Evolutionary conservation across 108 stramenopile species (phyloP).

Genomic region (Fragilaria radians): DNA sequence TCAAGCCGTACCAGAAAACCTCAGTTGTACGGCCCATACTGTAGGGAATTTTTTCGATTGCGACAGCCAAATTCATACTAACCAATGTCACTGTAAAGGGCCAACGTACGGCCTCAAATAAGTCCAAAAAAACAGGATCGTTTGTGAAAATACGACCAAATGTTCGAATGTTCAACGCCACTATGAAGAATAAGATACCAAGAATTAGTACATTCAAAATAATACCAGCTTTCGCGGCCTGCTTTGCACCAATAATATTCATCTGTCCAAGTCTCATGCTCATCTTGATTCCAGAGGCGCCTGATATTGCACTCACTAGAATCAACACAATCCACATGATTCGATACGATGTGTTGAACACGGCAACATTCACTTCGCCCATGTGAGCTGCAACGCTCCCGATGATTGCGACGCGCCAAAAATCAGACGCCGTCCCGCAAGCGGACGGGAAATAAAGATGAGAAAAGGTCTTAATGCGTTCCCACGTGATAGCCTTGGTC

Average conservation of each 20-base stretch:
- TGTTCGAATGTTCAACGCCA: slow-evolving; percentile 39
- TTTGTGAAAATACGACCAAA: slow-evolving; percentile 64
- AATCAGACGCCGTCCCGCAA: slow-evolving; percentile 59
- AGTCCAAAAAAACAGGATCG: slow-evolving; percentile 52
- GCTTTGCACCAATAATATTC: slow-evolving; percentile 45
- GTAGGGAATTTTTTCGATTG: slow-evolving; percentile 67
- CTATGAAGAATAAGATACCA: slow-evolving; percentile 25
- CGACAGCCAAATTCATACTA: slow-evolving; percentile 76
- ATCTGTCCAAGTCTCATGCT: slow-evolving; percentile 38
- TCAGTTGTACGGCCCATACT: slow-evolving; percentile 64
- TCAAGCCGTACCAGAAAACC: slow-evolving; percentile 63
- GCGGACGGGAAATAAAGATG: slow-evolving; percentile 73
- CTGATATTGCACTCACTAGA: slow-evolving; percentile 46
- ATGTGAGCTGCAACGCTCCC: slow-evolving; percentile 59
- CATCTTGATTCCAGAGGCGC: slow-evolving; percentile 49
- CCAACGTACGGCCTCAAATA: slow-evolving; percentile 50
- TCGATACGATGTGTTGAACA: slow-evolving; percentile 84
- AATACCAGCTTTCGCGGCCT: slow-evolving; percentile 52
- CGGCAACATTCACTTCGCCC: slow-evolving; percentile 63
- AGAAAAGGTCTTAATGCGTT: slow-evolving; percentile 49
- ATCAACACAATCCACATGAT: slow-evolving; percentile 84
- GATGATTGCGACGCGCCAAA: slow-evolving; percentile 76
- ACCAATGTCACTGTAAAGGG: slow-evolving; percentile 59
- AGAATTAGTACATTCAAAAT: slow-evolving; percentile 29
- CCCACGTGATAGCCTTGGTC: slow-evolving; percentile 43